These are phyloP conservation scores for Euphrasia confusa DNA, from an alignment of 257 asterid genomes.

Conservation along the genomic window DNA sequence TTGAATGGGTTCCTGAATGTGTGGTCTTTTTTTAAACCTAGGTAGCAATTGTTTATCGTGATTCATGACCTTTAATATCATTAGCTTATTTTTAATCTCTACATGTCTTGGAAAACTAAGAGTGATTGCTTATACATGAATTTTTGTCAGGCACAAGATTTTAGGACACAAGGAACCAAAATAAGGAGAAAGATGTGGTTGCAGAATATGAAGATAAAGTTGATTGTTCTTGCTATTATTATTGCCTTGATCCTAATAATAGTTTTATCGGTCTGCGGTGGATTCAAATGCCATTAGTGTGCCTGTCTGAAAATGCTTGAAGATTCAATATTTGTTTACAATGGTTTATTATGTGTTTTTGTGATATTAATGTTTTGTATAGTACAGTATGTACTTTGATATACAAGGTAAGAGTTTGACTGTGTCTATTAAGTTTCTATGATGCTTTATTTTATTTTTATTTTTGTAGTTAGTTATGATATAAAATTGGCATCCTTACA, in stretches of 20 bases:
- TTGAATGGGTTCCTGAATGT: constrained; percentile 8
- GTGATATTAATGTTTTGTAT: no score
- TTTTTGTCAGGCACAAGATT: constrained; percentile 76
- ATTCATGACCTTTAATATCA: neutral
- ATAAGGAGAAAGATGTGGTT: constrained; percentile 96
- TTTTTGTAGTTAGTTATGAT: no score
- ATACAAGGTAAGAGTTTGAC: no score
- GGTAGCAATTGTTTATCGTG: constrained; percentile 4
- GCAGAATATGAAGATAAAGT: constrained; percentile 93
- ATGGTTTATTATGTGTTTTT: no score
- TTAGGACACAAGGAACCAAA: constrained; percentile 85
- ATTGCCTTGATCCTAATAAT: constrained; percentile 84
- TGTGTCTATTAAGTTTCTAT: no score
- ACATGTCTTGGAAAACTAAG: neutral
- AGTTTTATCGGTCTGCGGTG: constrained; percentile 76
- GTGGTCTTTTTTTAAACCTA: neutral
- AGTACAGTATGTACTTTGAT: no score
- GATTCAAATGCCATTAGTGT: constrained; percentile 52
- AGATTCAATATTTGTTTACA: constrained; percentile 29
- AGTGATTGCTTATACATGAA: neutral
- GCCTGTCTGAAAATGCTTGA: constrained; percentile 25
- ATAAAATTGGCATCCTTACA: no score
- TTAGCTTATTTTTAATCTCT: neutral
- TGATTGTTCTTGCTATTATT: constrained; percentile 81
- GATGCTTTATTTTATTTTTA: no score